phyloP scores from a whole-genome alignment of 768 basidiomycete species.

The Kwoniella europaea region DNA sequence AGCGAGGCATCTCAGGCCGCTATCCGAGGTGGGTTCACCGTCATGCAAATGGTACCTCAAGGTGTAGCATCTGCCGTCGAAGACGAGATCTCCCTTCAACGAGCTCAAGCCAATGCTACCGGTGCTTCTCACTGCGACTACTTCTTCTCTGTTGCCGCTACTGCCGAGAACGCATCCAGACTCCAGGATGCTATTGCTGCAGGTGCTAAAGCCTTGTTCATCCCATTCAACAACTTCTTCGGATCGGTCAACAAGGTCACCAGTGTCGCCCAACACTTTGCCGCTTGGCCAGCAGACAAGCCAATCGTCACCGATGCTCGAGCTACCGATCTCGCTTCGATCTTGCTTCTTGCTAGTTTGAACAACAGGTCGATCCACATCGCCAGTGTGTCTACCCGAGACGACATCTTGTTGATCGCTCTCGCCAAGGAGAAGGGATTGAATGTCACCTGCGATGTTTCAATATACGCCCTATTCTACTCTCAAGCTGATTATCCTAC shows the following conservation, averaged over 20 bases:
- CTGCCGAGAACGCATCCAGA: constrained; percentile 66
- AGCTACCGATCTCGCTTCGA: constrained; percentile 87
- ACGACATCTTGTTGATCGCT: constrained; percentile 86
- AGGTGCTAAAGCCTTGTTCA: constrained; percentile 82
- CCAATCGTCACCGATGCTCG: constrained; percentile 93
- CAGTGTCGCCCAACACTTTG: constrained; percentile 81
- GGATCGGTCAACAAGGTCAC: constrained; percentile 65
- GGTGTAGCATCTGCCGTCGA: constrained; percentile 69
- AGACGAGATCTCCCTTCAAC: constrained; percentile 71
- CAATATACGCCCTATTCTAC: constrained; percentile 90
- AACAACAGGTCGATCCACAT: constrained; percentile 87
- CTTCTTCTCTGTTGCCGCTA: constrained; percentile 78
- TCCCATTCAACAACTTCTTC: constrained; percentile 69
- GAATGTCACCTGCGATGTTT: constrained; percentile 94
- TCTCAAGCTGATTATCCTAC: constrained; percentile 73
- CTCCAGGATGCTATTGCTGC: constrained; percentile 72
- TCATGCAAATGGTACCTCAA: constrained; percentile 75
- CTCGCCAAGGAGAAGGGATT: constrained; percentile 92
- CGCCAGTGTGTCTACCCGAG: constrained; percentile 81
- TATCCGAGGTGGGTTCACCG: constrained; percentile 87
- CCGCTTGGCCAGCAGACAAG: constrained; percentile 86
- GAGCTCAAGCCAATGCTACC: constrained; percentile 69
- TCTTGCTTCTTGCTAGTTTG: constrained; percentile 90
- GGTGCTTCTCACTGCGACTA: constrained; percentile 83
- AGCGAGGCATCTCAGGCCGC: constrained; percentile 76